Evolutionary conservation across 2,329 filamentous ascomycete genomes (phyloP), one percentile per base, ranked within the genome.

Genomic region (Mycosphaerella arachidis): DNA sequence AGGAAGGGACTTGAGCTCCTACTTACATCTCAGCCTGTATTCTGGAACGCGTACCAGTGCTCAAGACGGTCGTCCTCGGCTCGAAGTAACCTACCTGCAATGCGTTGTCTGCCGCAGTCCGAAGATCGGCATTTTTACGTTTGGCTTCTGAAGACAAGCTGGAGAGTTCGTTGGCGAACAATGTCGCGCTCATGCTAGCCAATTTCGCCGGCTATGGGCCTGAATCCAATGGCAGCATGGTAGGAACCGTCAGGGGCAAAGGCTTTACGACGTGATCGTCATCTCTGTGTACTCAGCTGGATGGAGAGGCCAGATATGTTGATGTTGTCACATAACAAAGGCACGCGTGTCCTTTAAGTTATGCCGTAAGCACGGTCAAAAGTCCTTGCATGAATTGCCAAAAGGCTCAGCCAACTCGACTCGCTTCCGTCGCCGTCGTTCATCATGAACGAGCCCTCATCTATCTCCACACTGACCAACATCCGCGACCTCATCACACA

Each of bases 71-170:
- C 7, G 29, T 30, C 16, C 27, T 9, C 5, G 10, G 20, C 46
- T 12, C 9, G 46, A 12, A 35, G n/a, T 24, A 30, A 52, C 50
- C 50, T 52, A 52, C 50, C 50, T 92, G 90, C 24, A 97, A 81
- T 13, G 94, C 95, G 76, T 92, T 95, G 73, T 99, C 94, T 30
- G 94, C 92, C 54, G 94, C 89, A 82, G 89, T 90, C 79, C 90
- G 86, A 56, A 99, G 82, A 70, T 97, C 94, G 68, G 89, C 86
- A 75, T 97, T 89, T 77, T 96, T 97, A 71, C 93, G 86, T 78
- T 96, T 97, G 73, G 92, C 94, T 80, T 99, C 94, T 2, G 70
- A 68, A 10, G 67, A 64, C 24, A 73, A 60, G 31, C 57, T 68
- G 50, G 63, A 61, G 30, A 73, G 65, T 64, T 73, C 72, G 53